These are phyloP conservation scores for Starmerella khaoyaiensis DNA, from an alignment of 805 yeast genomes.

Conservation along the genomic window DNA sequence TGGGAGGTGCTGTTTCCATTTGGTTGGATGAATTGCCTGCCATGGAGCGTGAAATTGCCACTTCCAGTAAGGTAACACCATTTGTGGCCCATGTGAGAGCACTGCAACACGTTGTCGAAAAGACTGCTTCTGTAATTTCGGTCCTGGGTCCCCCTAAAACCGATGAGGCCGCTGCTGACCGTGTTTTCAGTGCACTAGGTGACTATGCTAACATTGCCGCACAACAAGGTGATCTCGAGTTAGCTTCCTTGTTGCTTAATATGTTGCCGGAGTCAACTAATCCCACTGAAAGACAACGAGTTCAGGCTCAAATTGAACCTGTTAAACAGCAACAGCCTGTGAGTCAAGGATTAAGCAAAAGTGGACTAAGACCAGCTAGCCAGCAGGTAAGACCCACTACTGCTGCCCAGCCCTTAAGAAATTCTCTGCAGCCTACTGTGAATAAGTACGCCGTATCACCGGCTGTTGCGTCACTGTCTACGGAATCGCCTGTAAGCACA, in stretches of 20 bases:
- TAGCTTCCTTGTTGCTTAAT: constrained; percentile 58
- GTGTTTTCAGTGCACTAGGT: constrained; percentile 48
- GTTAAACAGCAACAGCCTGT: constrained; percentile 2
- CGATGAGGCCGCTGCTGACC: constrained; percentile 28
- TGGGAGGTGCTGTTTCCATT: constrained; percentile 62
- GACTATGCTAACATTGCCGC: constrained; percentile 76
- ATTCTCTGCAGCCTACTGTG: neutral
- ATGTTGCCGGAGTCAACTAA: constrained; percentile 63
- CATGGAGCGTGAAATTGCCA: constrained; percentile 32
- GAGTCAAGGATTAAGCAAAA: too few species aligned
- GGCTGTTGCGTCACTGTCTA: constrained; percentile 16
- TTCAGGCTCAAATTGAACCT: constrained; percentile 46
- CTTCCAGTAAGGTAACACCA: constrained; percentile 38
- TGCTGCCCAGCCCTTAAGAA: constrained; percentile 6
- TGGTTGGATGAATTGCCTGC: constrained; percentile 69
- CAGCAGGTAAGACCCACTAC: neutral
- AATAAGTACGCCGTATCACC: constrained; percentile 20
- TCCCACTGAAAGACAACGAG: constrained; percentile 61
- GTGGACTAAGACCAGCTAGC: constrained; percentile 6
- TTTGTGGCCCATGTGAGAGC: constrained; percentile 78
- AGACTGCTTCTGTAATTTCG: constrained; percentile 52
- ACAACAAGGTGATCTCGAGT: constrained; percentile 67
- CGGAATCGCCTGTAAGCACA: constrained; percentile 12
- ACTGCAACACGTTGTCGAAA: constrained; percentile 68
- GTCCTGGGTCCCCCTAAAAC: constrained; percentile 22